These are phyloP conservation scores for Rhizomucor miehei DNA, from an alignment of 371 early-diverging fungal genomes.

Conservation along the genomic window DNA sequence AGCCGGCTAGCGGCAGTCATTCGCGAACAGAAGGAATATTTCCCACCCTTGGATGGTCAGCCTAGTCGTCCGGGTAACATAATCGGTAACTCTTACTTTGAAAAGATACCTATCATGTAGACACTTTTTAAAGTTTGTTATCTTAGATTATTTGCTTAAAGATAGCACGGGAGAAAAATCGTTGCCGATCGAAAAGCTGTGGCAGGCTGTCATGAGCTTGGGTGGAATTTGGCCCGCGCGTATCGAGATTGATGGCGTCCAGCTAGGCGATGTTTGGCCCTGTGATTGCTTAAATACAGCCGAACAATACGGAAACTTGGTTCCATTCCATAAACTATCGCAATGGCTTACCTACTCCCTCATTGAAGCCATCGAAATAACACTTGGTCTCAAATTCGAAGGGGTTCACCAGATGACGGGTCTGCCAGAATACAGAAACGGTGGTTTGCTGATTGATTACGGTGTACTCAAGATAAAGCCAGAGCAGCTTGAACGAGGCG, in stretches of 20 bases:
- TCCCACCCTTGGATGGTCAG: constrained; percentile 35
- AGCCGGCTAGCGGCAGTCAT: constrained; percentile 65
- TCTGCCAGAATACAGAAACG: constrained; percentile 92
- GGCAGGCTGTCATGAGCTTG: constrained; percentile 74
- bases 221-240: constrained; percentile 55
- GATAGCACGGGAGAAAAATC: constrained; percentile 12
- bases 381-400: constrained; percentile 53
- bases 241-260: constrained; percentile 66
- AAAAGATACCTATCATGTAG: too few species aligned
- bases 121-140: neutral
- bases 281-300: constrained; percentile 49
- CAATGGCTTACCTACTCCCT: constrained; percentile 95
- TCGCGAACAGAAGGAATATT: constrained; percentile 55
- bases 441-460: constrained; percentile 51
- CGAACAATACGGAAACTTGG: constrained; percentile 40
- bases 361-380: constrained; percentile 73
- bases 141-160: constrained; percentile 43
- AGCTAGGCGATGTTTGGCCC: constrained; percentile 93
- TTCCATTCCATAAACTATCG: constrained; percentile 91
- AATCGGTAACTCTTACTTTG: constrained; percentile 52
- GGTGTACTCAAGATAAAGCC: constrained; percentile 41
- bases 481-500: constrained; percentile 22
- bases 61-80: constrained; percentile 80
- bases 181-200: constrained; percentile 41
- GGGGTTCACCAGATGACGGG: constrained; percentile 79